A percentile compares a stretch with the other conserved stretches of the same genome.
phyloP scores from a whole-genome alignment of 2,329 filamentous ascomycete species.

The Apiospora malaysiana region DNA sequence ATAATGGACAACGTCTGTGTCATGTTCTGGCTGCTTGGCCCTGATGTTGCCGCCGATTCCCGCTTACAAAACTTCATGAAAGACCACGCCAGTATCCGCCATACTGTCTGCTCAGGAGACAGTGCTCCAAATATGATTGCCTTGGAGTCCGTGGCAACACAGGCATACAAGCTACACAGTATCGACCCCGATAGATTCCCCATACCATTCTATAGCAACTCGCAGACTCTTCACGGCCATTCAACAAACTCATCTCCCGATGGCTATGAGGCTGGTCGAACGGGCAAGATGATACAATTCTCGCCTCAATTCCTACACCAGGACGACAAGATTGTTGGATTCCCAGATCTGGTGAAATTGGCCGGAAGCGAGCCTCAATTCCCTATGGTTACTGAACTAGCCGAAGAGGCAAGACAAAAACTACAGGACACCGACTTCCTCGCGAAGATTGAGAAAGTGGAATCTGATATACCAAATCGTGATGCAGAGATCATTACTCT shows the following conservation, averaged over 20 bases:
- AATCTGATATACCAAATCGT: constrained; percentile 71
- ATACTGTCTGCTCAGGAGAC: constrained; percentile 79
- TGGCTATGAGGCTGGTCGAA: constrained; percentile 47
- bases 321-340: constrained; percentile 51
- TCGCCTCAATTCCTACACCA: constrained; percentile 54
- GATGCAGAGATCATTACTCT: constrained; percentile 86
- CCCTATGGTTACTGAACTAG: constrained; percentile 56
- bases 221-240: constrained; percentile 34
- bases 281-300: constrained; percentile 52
- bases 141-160: constrained; percentile 68
- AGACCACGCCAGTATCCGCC: constrained; percentile 65
- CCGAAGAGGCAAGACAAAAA: constrained; percentile 50
- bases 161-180: constrained; percentile 71
- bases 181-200: constrained; percentile 78
- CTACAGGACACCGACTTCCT: constrained; percentile 34
- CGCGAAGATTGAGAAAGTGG: constrained; percentile 50
- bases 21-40: constrained; percentile 84
- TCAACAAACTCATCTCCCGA: constrained; percentile 25
- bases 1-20: constrained; percentile 71
- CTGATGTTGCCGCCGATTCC: constrained; percentile 66
- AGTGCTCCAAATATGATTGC: constrained; percentile 77
- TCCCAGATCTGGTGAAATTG: constrained; percentile 51
- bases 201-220: constrained; percentile 70
- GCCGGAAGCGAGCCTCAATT: constrained; percentile 47
- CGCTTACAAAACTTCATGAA: constrained; percentile 73